Evolutionary conservation across 495 filamentous ascomycete genomes (phyloP).

Genomic region (Opeltia flavorubescens): DNA sequence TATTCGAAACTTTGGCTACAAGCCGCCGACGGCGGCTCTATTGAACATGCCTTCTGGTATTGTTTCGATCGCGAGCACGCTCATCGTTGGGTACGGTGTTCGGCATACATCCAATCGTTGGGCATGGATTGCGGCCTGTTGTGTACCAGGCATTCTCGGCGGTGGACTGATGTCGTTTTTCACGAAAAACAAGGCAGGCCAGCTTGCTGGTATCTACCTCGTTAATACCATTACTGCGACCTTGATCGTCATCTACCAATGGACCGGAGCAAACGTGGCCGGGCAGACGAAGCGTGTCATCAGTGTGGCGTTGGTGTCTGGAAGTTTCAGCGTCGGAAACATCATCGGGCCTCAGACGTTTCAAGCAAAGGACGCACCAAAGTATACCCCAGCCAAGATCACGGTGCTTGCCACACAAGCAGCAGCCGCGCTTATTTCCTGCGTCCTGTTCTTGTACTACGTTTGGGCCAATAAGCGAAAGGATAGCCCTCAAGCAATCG

Average conservation of each 20-base stretch:
- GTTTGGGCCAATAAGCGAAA: slow-evolving; percentile 28
- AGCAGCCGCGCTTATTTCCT: slow-evolving; percentile 25
- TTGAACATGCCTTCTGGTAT: slow-evolving; percentile 51
- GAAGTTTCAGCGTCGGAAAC: slow-evolving; percentile 47
- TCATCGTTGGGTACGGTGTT: slow-evolving; percentile 35
- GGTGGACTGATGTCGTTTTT: slow-evolving; percentile 47
- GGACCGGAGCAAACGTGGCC: slow-evolving; percentile 33
- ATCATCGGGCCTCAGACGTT: slow-evolving; percentile 60
- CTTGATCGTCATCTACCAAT: slow-evolving; percentile 32
- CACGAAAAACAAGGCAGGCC: slow-evolving; percentile 31
- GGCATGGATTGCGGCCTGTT: slow-evolving; percentile 31
- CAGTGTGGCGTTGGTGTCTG: slow-evolving; percentile 40
- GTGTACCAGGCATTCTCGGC: slow-evolving; percentile 38
- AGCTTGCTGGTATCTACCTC: slow-evolving; percentile 50
- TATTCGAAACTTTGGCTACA: slow-evolving; percentile 43
- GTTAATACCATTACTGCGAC: slow-evolving; percentile 38
- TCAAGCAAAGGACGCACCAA: slow-evolving; percentile 39
- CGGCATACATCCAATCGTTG: slow-evolving; percentile 32
- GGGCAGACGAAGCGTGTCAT: slow-evolving; percentile 39
- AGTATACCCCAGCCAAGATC: slow-evolving; percentile 49
- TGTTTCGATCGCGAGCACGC: slow-evolving; percentile 40
- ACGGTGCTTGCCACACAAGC: slow-evolving; percentile 37
- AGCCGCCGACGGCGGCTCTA: slow-evolving; percentile 37
- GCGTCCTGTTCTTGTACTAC: slow-evolving; percentile 31
- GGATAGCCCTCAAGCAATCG: slow-evolving; percentile 11